Evolutionary conservation across 2,329 filamentous ascomycete species (phyloP), one percentile per base, ranked within the genome.

Genomic region (Calycina herbarum): DNA sequence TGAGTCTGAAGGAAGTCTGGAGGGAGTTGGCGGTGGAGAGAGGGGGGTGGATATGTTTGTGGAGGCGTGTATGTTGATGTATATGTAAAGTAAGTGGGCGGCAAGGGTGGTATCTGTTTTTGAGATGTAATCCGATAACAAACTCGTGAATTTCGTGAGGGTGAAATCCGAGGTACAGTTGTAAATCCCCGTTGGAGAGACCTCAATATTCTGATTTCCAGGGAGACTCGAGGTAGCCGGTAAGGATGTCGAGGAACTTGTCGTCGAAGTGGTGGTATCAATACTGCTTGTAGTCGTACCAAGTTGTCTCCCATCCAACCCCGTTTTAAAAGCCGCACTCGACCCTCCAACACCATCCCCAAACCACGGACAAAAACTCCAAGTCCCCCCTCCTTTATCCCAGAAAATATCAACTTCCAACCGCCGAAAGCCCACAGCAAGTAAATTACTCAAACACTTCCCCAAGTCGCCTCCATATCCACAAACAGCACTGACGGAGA

Each of bases 341-440:
- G 48, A 24, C 4, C 24, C 20, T 13, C 48, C 48, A 27, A 24
- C n/a, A 54, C 24, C 20, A 27, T 27, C 48, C 20, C n/a, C 20
- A 27, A 24, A 75, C 2, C 84, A 84, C 0, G 88, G 88, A 73
- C 88, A 90, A 20, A 90, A 80, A 60, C 80, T 84, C 85, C 87
- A 90, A 51, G 79, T 73, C 38, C 76, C 76, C 33, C 82, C 79
- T 35, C 77, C 79, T 29, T 80, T 72, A 68, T 89, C 87, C 88
- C 88, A 90, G 72, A 87, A 90, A 13, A 89, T 70, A 73, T 90
- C 88, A 33, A 89, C 76, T 56, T 84, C 76, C 57, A 89, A 80
- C 57, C 84, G 80, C 48, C 82, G 80, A 70, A 86, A 89, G 5
- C 86, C 86, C n/a, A 82, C 76, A 0, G 83, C 82, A 33, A 90